Evolutionary conservation across 2,329 filamentous ascomycete genomes (phyloP).

Genomic region (Sclerotinia glacialis): DNA sequence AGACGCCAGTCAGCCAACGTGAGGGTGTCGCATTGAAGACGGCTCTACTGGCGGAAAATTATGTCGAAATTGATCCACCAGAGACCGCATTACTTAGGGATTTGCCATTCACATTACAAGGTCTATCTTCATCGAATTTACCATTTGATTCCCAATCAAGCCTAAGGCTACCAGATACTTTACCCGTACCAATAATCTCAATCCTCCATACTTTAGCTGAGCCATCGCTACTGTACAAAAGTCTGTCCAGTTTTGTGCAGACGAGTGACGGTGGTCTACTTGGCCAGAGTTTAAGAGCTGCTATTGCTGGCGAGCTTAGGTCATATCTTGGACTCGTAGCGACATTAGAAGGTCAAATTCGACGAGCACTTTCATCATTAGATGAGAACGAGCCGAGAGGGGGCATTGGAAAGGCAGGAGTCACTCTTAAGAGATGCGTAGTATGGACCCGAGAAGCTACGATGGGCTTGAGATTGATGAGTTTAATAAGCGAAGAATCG

Average conservation of each 20-base stretch:
- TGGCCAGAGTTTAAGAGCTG: slow-evolving; percentile 85
- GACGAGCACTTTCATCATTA: slow-evolving; percentile 73
- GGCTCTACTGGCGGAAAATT: slow-evolving; percentile 55
- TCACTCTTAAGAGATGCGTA: slow-evolving; percentile 91
- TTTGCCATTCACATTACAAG: slow-evolving; percentile 88
- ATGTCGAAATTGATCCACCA: slow-evolving; percentile 56
- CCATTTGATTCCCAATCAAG: slow-evolving; percentile 68
- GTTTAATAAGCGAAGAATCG: slow-evolving; percentile 88
- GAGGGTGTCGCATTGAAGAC: slow-evolving; percentile 46
- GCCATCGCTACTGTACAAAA: slow-evolving; percentile 85
- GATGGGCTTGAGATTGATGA: slow-evolving; percentile 91
- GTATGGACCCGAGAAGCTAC: slow-evolving; percentile 98
- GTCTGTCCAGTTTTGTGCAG: slow-evolving; percentile 77
- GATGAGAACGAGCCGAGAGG: slow-evolving; percentile 64
- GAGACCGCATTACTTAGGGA: slow-evolving; percentile 71
- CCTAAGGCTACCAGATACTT: slow-evolving; percentile 71
- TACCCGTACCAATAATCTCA: slow-evolving; percentile 82
- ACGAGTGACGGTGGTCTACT: slow-evolving; percentile 80
- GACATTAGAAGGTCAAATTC: slow-evolving; percentile 87
- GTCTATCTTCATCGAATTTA: slow-evolving; percentile 81
- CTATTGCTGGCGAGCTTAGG: slow-evolving; percentile 78
- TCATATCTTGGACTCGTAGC: slow-evolving; percentile 90
- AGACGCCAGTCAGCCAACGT: slow-evolving; percentile 32
- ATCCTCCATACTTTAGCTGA: slow-evolving; percentile 88
- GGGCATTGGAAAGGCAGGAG: slow-evolving; percentile 78